Conservation (phyloP, 192 early-diverging fungal species). For the Funneliformis geosporum region DNA sequence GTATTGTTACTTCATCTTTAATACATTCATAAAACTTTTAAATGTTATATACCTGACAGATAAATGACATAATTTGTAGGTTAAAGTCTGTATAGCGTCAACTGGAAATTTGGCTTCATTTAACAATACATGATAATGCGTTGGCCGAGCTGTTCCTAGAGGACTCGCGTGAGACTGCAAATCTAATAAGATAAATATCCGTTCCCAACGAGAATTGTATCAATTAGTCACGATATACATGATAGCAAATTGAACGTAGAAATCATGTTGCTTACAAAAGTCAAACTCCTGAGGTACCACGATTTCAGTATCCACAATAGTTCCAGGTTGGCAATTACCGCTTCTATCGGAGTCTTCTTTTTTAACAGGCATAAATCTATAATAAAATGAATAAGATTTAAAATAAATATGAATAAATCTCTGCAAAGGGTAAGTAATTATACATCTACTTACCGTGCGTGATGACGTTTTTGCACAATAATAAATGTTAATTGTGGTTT, state of each 20-base stretch:
- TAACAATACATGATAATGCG: constrained; percentile 83
- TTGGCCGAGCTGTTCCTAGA: constrained; percentile 89
- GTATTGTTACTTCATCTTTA: not conserved
- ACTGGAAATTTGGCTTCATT: constrained; percentile 43
- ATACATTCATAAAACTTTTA: not conserved
- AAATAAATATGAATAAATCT: too few relatives aligned
- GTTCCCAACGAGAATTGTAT: not conserved
- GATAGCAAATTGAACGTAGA: not conserved
- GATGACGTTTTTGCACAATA: constrained; percentile 88
- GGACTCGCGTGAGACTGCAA: constrained; percentile 84
- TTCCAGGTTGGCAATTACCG: constrained; percentile 80
- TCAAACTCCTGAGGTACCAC: constrained; percentile 58
- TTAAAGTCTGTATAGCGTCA: constrained; percentile 66
- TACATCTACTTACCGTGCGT: constrained; percentile 57
- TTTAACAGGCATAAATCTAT: constrained; percentile 12
- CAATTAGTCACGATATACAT: not conserved
- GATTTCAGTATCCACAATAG: constrained; percentile 68
- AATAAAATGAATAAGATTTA: not conserved
- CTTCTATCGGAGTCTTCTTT: constrained; percentile 60
- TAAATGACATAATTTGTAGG: constrained; percentile 76
- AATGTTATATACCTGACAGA: constrained; percentile 7
- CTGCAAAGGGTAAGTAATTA: not conserved
- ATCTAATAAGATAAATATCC: constrained; percentile 35
- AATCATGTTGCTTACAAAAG: constrained; percentile 50
- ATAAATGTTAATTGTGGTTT: constrained; percentile 80